Conservation (phyloP, 2,329 filamentous ascomycete species). For the Trichoderma arundinaceum region DNA sequence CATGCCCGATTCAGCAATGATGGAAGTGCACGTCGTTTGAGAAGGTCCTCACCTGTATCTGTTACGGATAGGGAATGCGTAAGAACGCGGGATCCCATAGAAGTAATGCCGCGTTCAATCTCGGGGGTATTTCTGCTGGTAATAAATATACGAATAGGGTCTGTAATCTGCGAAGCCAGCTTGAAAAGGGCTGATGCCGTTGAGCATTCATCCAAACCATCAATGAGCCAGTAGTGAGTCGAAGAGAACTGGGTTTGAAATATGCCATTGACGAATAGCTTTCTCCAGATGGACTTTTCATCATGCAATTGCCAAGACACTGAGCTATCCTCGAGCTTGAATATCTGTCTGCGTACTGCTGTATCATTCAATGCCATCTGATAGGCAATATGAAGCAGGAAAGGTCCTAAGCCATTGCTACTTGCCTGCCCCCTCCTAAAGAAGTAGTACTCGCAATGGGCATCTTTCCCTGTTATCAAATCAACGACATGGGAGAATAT, state of each 20-base stretch:
- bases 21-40: not conserved
- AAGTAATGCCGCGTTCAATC: not conserved
- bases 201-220: conserved; percentile 21
- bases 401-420: not conserved
- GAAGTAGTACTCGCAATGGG: conserved; percentile 21
- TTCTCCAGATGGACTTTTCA: conserved; percentile 20
- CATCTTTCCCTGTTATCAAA: not conserved
- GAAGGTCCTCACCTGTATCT: not conserved
- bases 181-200: not conserved
- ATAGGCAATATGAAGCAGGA: conserved; percentile 14
- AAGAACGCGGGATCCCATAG: not conserved
- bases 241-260: not conserved
- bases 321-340: not conserved
- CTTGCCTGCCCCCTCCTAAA: not conserved
- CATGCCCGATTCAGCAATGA: no score
- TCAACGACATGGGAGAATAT: conserved; percentile 15
- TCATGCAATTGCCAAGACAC: conserved; percentile 12
- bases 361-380: conserved; percentile 23
- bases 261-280: conserved; percentile 21
- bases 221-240: conserved; percentile 26
- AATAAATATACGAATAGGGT: conserved; percentile 2
- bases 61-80: not conserved
- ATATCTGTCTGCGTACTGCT: not conserved
- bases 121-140: conserved; percentile 15
- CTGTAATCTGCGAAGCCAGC: conserved; percentile 3